Base-by-base conservation (phyloP, 179 eudicot species). In the Silene vulgaris region DNA sequence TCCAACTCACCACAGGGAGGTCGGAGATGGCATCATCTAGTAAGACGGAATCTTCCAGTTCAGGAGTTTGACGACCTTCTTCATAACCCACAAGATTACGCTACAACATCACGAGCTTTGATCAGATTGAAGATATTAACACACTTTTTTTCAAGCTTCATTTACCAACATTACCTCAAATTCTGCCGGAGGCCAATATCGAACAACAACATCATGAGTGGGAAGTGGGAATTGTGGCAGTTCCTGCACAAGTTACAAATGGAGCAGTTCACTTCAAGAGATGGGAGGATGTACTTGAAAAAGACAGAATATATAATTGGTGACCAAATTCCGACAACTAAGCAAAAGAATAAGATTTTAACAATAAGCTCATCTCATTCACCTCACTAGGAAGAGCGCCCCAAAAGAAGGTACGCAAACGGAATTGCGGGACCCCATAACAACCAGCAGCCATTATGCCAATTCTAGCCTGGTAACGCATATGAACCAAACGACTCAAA, bases 201-300 rank as follows among this genome's bases (percentile, higher is more conserved):
- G 84, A 65, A 89, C 88, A 16, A 92, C 85, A 63, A 89, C 97
- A 77, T 92, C 97, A 84, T 95, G 97, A 8, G 93, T 88, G 40
- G 97, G 99, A 79, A 91, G 96, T 20, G 97, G 97, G 87, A 90
- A 96, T 69, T 85, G 97, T 40, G 99, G 99, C 23, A 95, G 77
- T 76, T 77, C 86, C 92, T 92, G 90, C 82, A 77, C 65, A 29
- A 45, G 29, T 54, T 12, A 78, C 77, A 83, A 35, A 32, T 4
- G 69, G 73, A 54, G 30, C 32, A 67, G 50, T 43, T 29, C 5
- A 32, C 4, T 32, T 32, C 37, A 32, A 32, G 37, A 4, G 6
- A 32, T 32, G 37, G 37, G 40, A 35, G 40, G 40, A 5, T 0
- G 1, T 35, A 35, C 40, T 35, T 6, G 8, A 35, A 35, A 35